Evolutionary conservation across 2,329 filamentous ascomycete species (phyloP), one percentile per base, ranked within the genome.

Genomic region (Tolypocladium amazonense): DNA sequence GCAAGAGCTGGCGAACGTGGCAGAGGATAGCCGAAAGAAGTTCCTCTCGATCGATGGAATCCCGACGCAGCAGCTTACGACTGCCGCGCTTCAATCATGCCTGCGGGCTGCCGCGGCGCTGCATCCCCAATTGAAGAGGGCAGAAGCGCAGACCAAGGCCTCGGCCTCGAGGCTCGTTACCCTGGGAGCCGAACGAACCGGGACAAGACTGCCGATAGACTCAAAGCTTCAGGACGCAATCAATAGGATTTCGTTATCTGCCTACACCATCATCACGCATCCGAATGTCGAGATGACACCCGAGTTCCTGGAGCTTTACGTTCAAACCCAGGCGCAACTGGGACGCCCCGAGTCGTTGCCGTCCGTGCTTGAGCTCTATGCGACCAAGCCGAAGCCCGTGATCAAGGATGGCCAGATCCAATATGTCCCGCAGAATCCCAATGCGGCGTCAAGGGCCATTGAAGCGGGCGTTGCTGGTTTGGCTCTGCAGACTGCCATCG

Each of bases 271-370:
- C 59, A 72, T 96, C 61, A 81, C 82, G 56, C 84, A 93, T 66
- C 86, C 88, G 4, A 85, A 88, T 62, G 86, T 97, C 56, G 89
- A 92, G 75, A 89, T 97, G 69, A 89, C 89, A 5, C 84, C 88
- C 11, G 77, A 81, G 37, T 77, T 93, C 39, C 83, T 97, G 45
- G 78, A 82, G 60, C 73, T 83, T 65, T 97, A 97, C 73, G 86
- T 96, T 62, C 79, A 83, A 43, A 84, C 90, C 53, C 91, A 96
- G 71, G 80, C 86, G 35, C 80, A 86, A 14, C 82, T 97, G 52
- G 83, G 85, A 62, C 85, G 82, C 60, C 87, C 91, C 3, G 84
- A 90, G 64, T 86, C 89, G 53, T 83, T 97, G 63, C 91, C 93
- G 8, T 83, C 87, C 61, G 84, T 92, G 50, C 88, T 99, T 69